Evolutionary conservation across 257 asterid species (phyloP), one percentile per base, ranked within the genome.

Genomic region (Pogostemon cablin): DNA sequence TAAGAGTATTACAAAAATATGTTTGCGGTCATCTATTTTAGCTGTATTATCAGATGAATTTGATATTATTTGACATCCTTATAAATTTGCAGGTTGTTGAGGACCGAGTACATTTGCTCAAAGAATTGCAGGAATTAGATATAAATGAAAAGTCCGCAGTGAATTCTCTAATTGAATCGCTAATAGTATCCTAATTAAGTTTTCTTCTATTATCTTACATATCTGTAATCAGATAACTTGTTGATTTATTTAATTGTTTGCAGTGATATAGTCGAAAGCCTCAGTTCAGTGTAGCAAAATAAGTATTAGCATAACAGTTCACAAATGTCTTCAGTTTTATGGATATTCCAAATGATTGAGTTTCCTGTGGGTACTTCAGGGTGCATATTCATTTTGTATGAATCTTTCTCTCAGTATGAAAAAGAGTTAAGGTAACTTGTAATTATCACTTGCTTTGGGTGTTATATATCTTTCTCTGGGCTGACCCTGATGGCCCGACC

Each of bases 1-100:
- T 68, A 15, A 15, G 66, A 55, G 46, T 38, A 46, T 32, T 60
- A 7, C 44, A 15, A 34, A 54, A 34, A 32, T 15, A 17, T 9
- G n/a, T 46, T 65, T 56, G 59, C 46, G 9, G 57, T 35, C 34
- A 17, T 38, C 43, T 9, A 15, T 20, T 40, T n/a, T 1, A 40
- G 35, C 55, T 62, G 9, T 67, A 34, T 67, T 60, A 64, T 20
- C 54, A n/a, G 40, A 15, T 55, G 17, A 37, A 6, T 48, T 68
- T 57, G 11, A 17, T 47, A 11, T 11, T 42, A 49, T 52, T 15
- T 56, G 40, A 37, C 54, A n/a, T 7, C 35, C 60, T 74, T 53
- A 10, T 52, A n/a, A 53, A 62, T 50, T 72, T 69, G 65, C 97
- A 93, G 99, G 96, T 91, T 61, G 90, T 91, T 71, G 99, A 93